Evolutionary conservation across 2,329 filamentous ascomycete species (phyloP).

Genomic region (Ampelomyces quisqualis): DNA sequence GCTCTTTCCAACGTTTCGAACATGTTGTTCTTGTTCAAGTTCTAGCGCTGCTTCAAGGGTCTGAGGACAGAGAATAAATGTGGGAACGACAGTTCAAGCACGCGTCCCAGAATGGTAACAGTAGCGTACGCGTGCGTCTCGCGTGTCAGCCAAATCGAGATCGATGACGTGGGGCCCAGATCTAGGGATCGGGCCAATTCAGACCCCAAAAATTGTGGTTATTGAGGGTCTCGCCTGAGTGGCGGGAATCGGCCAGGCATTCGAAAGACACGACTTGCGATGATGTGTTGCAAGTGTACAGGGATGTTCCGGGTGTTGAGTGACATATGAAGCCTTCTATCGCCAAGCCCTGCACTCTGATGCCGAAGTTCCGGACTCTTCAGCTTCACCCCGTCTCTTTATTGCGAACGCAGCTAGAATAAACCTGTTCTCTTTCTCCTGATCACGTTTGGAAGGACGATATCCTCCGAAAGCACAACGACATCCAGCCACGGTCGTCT

Average conservation of each 20-base stretch:
- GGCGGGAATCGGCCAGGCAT: not conserved
- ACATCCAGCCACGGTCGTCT: too few relatives aligned
- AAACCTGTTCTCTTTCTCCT: not conserved
- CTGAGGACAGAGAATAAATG: not conserved
- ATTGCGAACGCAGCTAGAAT: not conserved
- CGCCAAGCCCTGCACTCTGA: not conserved
- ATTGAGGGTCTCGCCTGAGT: not conserved
- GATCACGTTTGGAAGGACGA: too few relatives aligned
- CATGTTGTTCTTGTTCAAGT: not conserved
- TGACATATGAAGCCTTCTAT: not conserved
- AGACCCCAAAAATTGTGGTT: too few relatives aligned
- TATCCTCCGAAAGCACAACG: too few relatives aligned
- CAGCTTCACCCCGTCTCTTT: not conserved
- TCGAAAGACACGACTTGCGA: not conserved
- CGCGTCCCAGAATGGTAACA: not conserved
- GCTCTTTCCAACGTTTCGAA: slow-evolving; percentile 7
- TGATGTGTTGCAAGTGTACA: not conserved
- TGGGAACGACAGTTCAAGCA: not conserved
- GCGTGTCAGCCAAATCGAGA: slow-evolving; percentile 4
- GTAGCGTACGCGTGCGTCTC: not conserved
- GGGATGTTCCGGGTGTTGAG: not conserved
- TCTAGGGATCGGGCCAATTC: not conserved
- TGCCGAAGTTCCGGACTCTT: not conserved
- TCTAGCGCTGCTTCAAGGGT: not conserved
- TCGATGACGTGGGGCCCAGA: slow-evolving; percentile 1